Evolutionary conservation across 257 asterid genomes (phyloP).

Genomic region (Solanum bulbocastanum): DNA sequence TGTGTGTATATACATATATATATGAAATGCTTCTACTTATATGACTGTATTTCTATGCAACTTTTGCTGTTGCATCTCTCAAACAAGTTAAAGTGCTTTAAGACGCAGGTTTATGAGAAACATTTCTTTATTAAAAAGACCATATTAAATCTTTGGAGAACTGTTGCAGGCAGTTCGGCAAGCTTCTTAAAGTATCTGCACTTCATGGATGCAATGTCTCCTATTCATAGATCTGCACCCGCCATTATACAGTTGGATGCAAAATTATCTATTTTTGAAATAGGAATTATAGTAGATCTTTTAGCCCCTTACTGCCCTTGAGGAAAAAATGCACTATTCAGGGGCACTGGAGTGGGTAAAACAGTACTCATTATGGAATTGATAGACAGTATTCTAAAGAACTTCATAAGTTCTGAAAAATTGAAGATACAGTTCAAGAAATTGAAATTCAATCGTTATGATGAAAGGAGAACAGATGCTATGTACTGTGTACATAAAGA

Average conservation of each 20-base stretch:
- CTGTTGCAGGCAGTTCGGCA: not conserved
- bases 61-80: not conserved
- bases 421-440: not conserved
- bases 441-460: not conserved
- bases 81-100: not conserved
- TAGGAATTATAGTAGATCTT: not conserved
- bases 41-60: not conserved
- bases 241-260: not conserved
- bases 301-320: not conserved
- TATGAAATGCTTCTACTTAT: not conserved
- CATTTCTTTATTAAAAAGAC: not conserved
- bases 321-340: not conserved
- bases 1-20: not conserved
- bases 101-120: not conserved
- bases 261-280: not conserved
- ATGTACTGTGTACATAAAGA: not conserved
- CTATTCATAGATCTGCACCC: not conserved
- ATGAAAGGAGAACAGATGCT: not conserved
- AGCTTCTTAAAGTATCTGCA: not conserved
- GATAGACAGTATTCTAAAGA: not conserved
- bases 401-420: not conserved
- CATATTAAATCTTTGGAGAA: not conserved
- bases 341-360: not conserved
- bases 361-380: not conserved
- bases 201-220: not conserved